These are phyloP conservation scores for Tulasnella sp. DNA, from an alignment of 768 basidiomycete species.

Conservation along the genomic window DNA sequence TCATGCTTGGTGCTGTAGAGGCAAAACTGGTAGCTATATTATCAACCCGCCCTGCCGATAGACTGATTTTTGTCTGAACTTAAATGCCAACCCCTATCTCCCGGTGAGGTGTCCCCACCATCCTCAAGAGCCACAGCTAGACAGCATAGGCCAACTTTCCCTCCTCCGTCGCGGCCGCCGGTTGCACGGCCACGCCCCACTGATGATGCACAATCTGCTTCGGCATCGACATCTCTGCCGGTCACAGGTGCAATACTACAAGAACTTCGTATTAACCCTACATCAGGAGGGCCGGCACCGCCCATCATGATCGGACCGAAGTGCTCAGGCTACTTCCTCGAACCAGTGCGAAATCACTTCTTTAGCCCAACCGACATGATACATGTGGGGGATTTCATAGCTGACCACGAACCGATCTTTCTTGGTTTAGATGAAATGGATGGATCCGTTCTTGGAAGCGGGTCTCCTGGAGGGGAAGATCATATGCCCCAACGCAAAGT, in stretches of 20 bases:
- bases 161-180: not conserved
- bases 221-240: not conserved
- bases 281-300: constrained; percentile 8
- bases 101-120: constrained; percentile 9
- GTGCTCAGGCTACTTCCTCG: constrained; percentile 95
- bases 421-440: constrained; percentile 75
- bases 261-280: not conserved
- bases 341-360: constrained; percentile 53
- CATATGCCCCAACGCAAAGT: constrained; percentile 83
- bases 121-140: not conserved
- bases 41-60: no score
- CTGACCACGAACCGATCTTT: not conserved
- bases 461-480: constrained; percentile 84
- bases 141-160: not conserved
- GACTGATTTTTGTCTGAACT: no score
- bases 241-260: not conserved
- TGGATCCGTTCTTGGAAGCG: constrained; percentile 62
- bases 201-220: constrained; percentile 4
- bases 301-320: constrained; percentile 46
- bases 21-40: not conserved
- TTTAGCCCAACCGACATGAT: not conserved
- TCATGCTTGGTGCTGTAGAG: not conserved
- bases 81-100: constrained; percentile 20
- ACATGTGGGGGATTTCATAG: no score
- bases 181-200: constrained; percentile 1